Evolutionary conservation across 2,329 filamentous ascomycete genomes (phyloP).

Genomic region (Metarhizium robertsii): DNA sequence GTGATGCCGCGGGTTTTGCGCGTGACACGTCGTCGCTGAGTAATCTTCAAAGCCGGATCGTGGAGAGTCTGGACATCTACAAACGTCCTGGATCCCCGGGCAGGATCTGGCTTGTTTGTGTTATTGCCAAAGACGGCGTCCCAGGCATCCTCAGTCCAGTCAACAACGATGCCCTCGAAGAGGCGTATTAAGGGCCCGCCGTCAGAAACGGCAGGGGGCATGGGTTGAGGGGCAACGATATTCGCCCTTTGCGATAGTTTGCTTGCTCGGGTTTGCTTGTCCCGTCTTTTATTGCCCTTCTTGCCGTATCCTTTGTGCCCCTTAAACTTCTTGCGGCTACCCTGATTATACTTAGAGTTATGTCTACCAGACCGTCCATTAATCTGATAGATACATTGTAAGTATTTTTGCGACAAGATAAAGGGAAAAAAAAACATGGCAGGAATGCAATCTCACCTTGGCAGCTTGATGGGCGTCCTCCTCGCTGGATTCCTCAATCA

Average conservation of each 20-base stretch:
- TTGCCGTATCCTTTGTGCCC: constrained; percentile 36
- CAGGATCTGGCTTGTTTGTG: constrained; percentile 23
- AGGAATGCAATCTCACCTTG: constrained; percentile 14
- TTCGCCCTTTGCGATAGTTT: constrained; percentile 27
- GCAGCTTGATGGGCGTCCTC: constrained; percentile 31
- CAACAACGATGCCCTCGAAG: constrained; percentile 77
- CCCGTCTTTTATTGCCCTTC: constrained; percentile 37
- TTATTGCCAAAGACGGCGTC: constrained; percentile 58
- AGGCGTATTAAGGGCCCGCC: constrained; percentile 63
- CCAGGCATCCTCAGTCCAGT: constrained; percentile 67
- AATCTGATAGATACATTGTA: constrained; percentile 8
- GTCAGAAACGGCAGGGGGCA: constrained; percentile 28
- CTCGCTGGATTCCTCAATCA: constrained; percentile 50
- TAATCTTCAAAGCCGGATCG: constrained; percentile 55
- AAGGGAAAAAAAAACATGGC: neutral
- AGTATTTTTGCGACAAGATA: neutral
- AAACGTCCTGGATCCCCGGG: constrained; percentile 53
- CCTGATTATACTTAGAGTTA: constrained; percentile 16
- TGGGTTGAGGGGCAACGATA: constrained; percentile 24
- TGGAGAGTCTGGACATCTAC: constrained; percentile 40
- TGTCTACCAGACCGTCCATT: constrained; percentile 11
- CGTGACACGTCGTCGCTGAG: constrained; percentile 53
- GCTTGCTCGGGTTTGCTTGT: constrained; percentile 28
- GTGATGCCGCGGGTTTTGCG: constrained; percentile 56
- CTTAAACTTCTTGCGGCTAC: constrained; percentile 40